Evolutionary conservation across 2,329 filamentous ascomycete species (phyloP).

Genomic region (Calonectria multiphialidica): DNA sequence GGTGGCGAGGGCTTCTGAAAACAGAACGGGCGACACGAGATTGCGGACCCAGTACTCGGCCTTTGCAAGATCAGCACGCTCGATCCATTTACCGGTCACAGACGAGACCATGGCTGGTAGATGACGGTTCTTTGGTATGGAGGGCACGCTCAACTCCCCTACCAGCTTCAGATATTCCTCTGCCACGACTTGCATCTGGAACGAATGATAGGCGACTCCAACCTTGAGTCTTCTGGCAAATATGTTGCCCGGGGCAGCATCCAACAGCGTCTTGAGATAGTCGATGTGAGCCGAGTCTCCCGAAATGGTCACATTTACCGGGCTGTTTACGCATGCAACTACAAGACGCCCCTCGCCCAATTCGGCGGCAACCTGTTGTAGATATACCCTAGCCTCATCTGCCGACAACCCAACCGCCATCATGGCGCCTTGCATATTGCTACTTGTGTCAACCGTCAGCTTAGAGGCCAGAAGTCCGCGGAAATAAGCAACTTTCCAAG

Average conservation of each 20-base stretch:
- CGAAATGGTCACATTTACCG: constrained; percentile 28
- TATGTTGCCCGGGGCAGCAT: constrained; percentile 4
- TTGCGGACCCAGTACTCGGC: constrained; percentile 8
- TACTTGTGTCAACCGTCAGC: background rate
- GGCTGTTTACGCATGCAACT: constrained; percentile 32
- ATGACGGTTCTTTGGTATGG: background rate
- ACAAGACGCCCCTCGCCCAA: background rate
- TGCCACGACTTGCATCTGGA: constrained; percentile 53
- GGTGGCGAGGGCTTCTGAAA: background rate
- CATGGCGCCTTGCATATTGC: constrained; percentile 44
- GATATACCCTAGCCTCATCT: constrained; percentile 35
- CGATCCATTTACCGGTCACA: background rate
- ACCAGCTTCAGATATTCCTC: background rate
- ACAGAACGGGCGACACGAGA: background rate
- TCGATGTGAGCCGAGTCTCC: constrained; percentile 25
- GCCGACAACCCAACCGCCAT: constrained; percentile 46
- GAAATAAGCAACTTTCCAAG: constrained; percentile 50
- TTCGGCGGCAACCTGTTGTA: constrained; percentile 24
- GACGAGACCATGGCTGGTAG: background rate
- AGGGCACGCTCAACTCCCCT: background rate
- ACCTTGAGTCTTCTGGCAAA: constrained; percentile 50
- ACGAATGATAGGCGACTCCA: constrained; percentile 62
- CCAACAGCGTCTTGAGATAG: constrained; percentile 10
- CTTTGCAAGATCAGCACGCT: background rate
- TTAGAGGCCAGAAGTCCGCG: constrained; percentile 42